These are phyloP conservation scores for Cercospora citrullina DNA, from an alignment of 2,329 filamentous ascomycete genomes.

Conservation along the genomic window DNA sequence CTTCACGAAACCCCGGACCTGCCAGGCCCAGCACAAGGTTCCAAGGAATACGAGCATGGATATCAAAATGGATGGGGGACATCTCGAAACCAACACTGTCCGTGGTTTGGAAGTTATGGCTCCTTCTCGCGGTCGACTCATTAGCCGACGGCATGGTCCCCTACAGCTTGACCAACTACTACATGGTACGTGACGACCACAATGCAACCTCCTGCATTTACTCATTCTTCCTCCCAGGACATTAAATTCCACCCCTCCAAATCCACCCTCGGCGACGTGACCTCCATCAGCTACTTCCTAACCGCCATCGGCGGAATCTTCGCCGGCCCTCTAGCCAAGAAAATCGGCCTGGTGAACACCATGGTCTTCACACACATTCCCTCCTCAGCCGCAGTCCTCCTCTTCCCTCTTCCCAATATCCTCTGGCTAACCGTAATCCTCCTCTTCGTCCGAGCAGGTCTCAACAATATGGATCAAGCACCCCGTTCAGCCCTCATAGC, in stretches of 20 bases:
- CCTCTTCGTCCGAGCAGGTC: conserved; percentile 59
- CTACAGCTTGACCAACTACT: conserved; percentile 55
- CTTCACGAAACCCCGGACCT: conserved; percentile 10
- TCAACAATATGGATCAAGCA: conserved; percentile 71
- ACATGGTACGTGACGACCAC: conserved; percentile 41
- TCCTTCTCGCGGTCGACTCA: conserved; percentile 68
- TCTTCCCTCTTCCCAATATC: conserved; percentile 58
- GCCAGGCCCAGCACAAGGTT: conserved; percentile 13
- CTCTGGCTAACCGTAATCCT: conserved; percentile 57
- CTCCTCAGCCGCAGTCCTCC: conserved; percentile 60
- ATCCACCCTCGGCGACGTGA: conserved; percentile 55
- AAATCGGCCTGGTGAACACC: conserved; percentile 61
- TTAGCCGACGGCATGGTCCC: conserved; percentile 66
- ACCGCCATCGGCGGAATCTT: conserved; percentile 47
- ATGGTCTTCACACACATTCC: conserved; percentile 63
- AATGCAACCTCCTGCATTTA: not conserved
- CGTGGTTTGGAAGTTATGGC: conserved; percentile 62
- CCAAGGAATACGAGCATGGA: conserved; percentile 14
- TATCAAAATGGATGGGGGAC: conserved; percentile 47
- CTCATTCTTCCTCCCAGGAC: conserved; percentile 32
- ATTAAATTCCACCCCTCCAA: conserved; percentile 56
- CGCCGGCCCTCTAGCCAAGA: conserved; percentile 65
- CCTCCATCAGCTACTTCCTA: conserved; percentile 51
- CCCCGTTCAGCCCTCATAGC: conserved; percentile 67
- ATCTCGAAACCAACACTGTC: conserved; percentile 58